A percentile compares a stretch with the other conserved stretches of the same genome.
phyloP scores from a whole-genome alignment of 495 filamentous ascomycete species.

The Penicillium cataractarum region DNA sequence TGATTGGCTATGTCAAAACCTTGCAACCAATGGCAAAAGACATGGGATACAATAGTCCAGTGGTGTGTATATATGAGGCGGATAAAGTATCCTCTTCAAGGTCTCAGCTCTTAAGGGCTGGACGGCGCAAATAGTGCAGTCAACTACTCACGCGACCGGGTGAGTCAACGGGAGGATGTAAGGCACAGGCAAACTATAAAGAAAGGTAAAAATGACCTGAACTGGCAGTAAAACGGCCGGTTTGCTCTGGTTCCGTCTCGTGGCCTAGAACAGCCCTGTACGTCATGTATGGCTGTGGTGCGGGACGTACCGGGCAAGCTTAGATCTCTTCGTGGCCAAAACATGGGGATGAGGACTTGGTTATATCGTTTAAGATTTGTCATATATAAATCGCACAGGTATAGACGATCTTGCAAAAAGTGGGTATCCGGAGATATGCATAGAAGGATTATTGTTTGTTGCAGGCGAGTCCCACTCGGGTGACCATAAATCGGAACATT shows the following conservation, averaged over 20 bases:
- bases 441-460: background rate
- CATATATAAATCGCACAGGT: background rate
- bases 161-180: background rate
- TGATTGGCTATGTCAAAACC: too few species aligned
- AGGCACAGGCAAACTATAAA: background rate
- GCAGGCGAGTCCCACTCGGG: background rate
- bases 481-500: background rate
- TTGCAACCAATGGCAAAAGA: background rate
- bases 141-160: background rate
- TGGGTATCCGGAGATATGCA: background rate
- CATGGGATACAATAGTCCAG: background rate
- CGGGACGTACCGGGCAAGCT: background rate
- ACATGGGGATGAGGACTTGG: too few species aligned
- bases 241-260: background rate
- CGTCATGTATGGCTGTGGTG: slow-evolving; percentile 8
- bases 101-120: background rate
- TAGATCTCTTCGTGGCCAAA: background rate
- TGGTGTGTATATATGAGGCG: background rate
- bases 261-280: slow-evolving; percentile 8
- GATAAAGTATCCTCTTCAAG: background rate
- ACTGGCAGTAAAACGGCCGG: background rate
- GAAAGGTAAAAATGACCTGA: background rate
- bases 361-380: background rate
- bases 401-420: background rate
- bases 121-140: background rate